These are phyloP conservation scores for Saccharomycopsis phalli DNA, from an alignment of 1,139 yeast species.

Conservation along the genomic window DNA sequence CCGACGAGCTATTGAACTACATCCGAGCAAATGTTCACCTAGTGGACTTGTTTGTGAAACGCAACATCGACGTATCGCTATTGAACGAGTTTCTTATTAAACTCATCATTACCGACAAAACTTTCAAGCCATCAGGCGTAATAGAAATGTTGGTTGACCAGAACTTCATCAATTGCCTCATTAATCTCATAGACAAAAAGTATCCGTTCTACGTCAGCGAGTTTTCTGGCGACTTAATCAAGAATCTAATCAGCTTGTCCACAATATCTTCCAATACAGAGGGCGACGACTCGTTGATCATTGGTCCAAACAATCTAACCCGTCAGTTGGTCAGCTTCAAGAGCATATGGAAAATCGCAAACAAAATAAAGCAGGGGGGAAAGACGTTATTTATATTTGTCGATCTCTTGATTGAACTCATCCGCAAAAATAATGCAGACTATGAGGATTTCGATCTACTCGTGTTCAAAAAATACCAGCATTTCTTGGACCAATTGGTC, in stretches of 20 bases:
- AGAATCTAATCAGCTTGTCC: slow-evolving; percentile 16
- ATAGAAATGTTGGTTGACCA: slow-evolving; percentile 16
- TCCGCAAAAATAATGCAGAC: slow-evolving; percentile 91
- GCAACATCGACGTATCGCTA: slow-evolving; percentile 16
- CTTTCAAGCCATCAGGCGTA: slow-evolving; percentile 16
- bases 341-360: slow-evolving; percentile 55
- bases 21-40: slow-evolving; percentile 15
- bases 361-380: slow-evolving; percentile 86
- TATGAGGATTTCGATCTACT: slow-evolving; percentile 57
- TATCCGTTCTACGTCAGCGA: slow-evolving; percentile 18
- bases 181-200: slow-evolving; percentile 13
- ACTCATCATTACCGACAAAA: slow-evolving; percentile 18
- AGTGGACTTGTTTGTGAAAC: slow-evolving; percentile 15
- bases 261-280: slow-evolving; percentile 14
- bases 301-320: slow-evolving; percentile 93
- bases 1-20: slow-evolving; percentile 15
- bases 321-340: slow-evolving; percentile 77
- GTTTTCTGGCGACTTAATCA: slow-evolving; percentile 19
- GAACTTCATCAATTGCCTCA: slow-evolving; percentile 11
- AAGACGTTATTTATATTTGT: slow-evolving; percentile 92
- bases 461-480: slow-evolving; percentile 11
- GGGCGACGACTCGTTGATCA: slow-evolving; percentile 71
- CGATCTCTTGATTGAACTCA: slow-evolving; percentile 89
- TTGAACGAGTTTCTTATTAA: slow-evolving; percentile 19
- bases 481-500: not conserved